Base-by-base conservation (phyloP, 1,284 basidiomycete species). In the Sutorius eximius region DNA sequence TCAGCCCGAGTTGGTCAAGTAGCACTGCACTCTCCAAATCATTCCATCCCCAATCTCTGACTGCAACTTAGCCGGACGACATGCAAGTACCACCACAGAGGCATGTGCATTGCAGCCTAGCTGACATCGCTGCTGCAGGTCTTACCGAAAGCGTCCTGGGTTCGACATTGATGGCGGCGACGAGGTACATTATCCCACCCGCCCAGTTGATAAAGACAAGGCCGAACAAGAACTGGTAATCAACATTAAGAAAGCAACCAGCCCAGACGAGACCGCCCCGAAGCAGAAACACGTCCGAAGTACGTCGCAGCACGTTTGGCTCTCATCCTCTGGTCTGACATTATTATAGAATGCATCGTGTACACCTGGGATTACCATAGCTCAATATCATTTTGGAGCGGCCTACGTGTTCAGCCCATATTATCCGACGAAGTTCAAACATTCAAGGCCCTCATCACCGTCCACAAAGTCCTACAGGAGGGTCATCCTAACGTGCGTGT, bases 361-460 rank as follows among this genome's bases (percentile, higher is more conserved):
- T 98, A 95, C 73, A 97, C 95, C 15, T 97, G 95, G 95, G 95
- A 98, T 72, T 97, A 97, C 69, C 94, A 96, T 69, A 91, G 92
- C n/a, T 96, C 94, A 37, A 86, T 93, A 64, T 95, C 94, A 8
- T 95, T 98, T 68, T 98, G 95, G 95, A 94, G 91, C 63, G 93
- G 93, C 27, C 80, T 98, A 15, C 82, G 95, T 44, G 95, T 97
- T 5, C 94, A 96, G 65, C 95, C 95, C 36, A 96, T 98, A 64
- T 76, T 98, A 24, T 85, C 93, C 4, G 95, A 98, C 71, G 95
- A 98, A 75, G 86, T 97, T 0, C 94, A 96, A 75, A 95, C 95
- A 0, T 98, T 97, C 82, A 98, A 98, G 73, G 91, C 91, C 5
- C 81, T 98, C 59, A 97, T 98, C 61, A 92, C 91, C 15, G 94